Evolutionary conservation across 2,329 filamentous ascomycete genomes (phyloP), one percentile per base, ranked within the genome.

Genomic region (Claviceps sp.): DNA sequence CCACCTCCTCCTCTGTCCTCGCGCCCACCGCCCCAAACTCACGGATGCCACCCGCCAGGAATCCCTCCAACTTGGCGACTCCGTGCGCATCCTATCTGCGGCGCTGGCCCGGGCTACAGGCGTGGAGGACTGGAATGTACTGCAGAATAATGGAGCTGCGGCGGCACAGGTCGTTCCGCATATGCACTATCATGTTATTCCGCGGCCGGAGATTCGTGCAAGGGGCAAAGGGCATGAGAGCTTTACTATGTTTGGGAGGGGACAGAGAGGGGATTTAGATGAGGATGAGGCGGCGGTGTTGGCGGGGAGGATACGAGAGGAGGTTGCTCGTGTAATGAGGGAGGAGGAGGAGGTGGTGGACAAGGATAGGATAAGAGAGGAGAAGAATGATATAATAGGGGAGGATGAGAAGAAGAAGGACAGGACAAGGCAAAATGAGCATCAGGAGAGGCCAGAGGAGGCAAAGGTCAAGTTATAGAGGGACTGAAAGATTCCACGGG

Each of bases 181-280:
- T 67, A 84, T 94, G 48, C 91, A 98, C 67, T 97, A 94, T 65
- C 93, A 98, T 61, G 78, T 97, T 50, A 94, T 98, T 37, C 91
- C 91, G 0, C 73, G 91, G 40, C 89, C 90, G 0, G 81, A 85
- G 69, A 78, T 77, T 53, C 72, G 71, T 58, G 77, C 71, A 47
- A 76, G 72, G 57, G 75, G 72, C 6, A 65, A 70, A 47, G 71
- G 70, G 59, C 78, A 77, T 54, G 74, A 78, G 71, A 82, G 81
- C 63, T 90, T 88, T 70, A 88, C 84, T 47, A 90, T 90, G 86
- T 91, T 91, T 70, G 87, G 86, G 1, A 69, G 83, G 14, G 87
- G 87, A 0, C 73, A 77, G 62, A 71, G 87, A 52, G 80, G 84
- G 57, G 86, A 91, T 55, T 63, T 91, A 52, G 86, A 90, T 59